A percentile compares a stretch with the other conserved stretches of the same genome.
These are phyloP conservation scores for Funneliformis mosseae DNA, from an alignment of 192 early-diverging fungal species.

Conservation along the genomic window DNA sequence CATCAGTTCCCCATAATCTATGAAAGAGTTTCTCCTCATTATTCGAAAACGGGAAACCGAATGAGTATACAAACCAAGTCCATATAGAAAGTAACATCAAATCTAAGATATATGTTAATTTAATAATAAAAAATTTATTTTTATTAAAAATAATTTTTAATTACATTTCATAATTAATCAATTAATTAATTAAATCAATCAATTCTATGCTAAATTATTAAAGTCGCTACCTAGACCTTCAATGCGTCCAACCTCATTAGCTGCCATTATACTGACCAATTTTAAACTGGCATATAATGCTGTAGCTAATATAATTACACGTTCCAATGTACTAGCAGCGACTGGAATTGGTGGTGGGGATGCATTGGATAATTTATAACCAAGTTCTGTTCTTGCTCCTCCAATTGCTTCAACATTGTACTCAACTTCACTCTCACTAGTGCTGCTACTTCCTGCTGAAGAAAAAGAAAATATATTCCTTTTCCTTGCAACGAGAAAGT, in stretches of 20 bases:
- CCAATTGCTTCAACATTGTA: neutral
- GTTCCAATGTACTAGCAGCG: constrained; percentile 9
- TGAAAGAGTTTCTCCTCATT: constrained; percentile 19
- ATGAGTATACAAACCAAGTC: constrained; percentile 30
- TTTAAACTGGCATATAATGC: constrained; percentile 15
- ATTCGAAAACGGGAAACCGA: constrained; percentile 14
- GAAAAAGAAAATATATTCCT: constrained; percentile 29
- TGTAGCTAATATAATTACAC: neutral
- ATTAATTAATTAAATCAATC: neutral
- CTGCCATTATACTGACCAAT: constrained; percentile 6
- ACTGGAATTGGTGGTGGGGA: neutral
- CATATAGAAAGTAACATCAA: constrained; percentile 27
- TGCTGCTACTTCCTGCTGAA: neutral
- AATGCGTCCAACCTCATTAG: constrained; percentile 17
- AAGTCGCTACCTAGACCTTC: constrained; percentile 26
- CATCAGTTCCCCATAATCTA: constrained; percentile 33
- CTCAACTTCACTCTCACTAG: constrained; percentile 15
- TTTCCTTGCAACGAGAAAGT: constrained; percentile 30
- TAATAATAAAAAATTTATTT: neutral
- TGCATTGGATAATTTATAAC: neutral
- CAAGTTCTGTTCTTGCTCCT: neutral
- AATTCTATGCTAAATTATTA: neutral
- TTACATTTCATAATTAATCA: neutral
- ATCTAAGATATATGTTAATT: constrained; percentile 8
- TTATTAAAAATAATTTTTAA: neutral